Percentiles rank a stretch among this genome's conserved stretches.
Evolutionary conservation across 176 grass and related monocot species (phyloP).

Genomic region (Carex pumila): DNA sequence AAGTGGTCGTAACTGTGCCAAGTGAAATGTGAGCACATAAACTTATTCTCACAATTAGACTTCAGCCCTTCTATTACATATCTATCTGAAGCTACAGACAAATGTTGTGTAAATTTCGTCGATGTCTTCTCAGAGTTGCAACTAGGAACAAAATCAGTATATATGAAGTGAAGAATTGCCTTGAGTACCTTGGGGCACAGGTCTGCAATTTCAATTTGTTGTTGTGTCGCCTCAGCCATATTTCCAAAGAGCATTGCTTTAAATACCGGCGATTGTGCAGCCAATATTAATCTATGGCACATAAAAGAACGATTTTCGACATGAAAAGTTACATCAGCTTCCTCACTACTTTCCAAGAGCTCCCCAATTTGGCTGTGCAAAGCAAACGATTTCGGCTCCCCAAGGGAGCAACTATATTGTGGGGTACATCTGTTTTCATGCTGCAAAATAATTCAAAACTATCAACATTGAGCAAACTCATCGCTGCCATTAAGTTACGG

Average conservation of each 20-base stretch:
- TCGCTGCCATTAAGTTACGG: background rate
- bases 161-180: background rate
- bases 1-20: background rate
- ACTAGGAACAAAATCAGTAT: background rate
- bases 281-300: background rate
- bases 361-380: background rate
- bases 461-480: background rate
- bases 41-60: background rate
- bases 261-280: background rate
- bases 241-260: constrained; percentile 4
- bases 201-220: background rate
- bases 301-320: background rate
- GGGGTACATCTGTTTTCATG: background rate
- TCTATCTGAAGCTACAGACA: constrained; percentile 5
- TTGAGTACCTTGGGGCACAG: background rate
- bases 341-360: background rate
- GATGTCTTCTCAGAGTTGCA: background rate
- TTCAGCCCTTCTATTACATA: constrained; percentile 3
- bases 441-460: background rate
- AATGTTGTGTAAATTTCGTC: background rate
- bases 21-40: background rate
- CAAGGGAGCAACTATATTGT: background rate
- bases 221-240: background rate
- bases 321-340: background rate
- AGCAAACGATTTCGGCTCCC: background rate